Evolutionary conservation across 495 filamentous ascomycete genomes (phyloP), one percentile per base, ranked within the genome.

Genomic region (Cercophora samala): DNA sequence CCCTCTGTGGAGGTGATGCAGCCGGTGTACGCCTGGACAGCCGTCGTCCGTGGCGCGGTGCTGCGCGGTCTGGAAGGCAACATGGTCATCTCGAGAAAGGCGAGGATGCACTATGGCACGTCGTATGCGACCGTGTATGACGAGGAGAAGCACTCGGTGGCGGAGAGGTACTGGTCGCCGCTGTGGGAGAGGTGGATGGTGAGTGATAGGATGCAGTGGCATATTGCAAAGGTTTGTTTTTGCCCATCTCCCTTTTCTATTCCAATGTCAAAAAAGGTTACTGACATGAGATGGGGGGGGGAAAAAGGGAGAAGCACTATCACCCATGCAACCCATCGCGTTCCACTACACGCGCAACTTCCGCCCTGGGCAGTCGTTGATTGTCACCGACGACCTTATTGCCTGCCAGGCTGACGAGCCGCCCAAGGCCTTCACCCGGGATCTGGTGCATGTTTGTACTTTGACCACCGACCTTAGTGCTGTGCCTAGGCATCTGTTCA

Each of bases 311-410:
- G 87, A 89, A 68, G 82, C 89, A 17, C 83, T 91, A 23, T 90
- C 88, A n/a, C 85, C 89, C 32, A 75, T 85, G 5, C 81, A 80
- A 4, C 88, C 89, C 32, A 85, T 91, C 63, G 87, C 86, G 18
- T 92, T 92, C 78, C 89, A 92, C 78, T 92, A 91, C 77, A 91
- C 89, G 23, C 88, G 89, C 62, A 91, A 91, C 77, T 92, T 92
- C 78, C 84, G 87, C 5, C 86, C 86, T 0, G 85, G 85, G 5
- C 88, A 90, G 74, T 85, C 84, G 1, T 78, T 89, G 21, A 67
- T 88, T 15, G 89, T 92, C 3, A 88, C 89, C 60, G 89, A 92
- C 75, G 89, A 92, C 74, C 80, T 92, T 24, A 90, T 92, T 68
- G 86, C 86, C 19, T 90, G 86, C 72, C 87, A 89, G 66, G 79